Evolutionary conservation across 139 green algal species (phyloP).

Genomic region (Volvox africanus): DNA sequence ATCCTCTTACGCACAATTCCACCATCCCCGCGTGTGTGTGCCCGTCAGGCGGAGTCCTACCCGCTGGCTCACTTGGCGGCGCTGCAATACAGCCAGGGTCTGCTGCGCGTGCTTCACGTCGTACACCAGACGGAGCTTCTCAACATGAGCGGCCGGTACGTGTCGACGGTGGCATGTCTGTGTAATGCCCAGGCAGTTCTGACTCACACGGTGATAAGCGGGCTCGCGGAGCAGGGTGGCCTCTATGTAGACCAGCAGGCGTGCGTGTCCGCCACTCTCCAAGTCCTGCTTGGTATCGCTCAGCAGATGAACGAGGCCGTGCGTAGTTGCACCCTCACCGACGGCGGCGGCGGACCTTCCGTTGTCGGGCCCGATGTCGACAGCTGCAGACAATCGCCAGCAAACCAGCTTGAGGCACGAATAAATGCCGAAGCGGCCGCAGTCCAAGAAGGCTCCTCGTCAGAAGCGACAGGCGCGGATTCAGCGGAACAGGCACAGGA

Average conservation of each 20-base stretch:
- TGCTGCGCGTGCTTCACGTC: slow-evolving; percentile 30
- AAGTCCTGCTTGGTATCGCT: background rate
- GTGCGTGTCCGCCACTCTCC: background rate
- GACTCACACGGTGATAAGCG: background rate
- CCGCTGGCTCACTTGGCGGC: background rate
- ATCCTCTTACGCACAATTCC: no score
- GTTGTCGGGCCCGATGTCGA: background rate
- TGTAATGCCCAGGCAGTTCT: background rate
- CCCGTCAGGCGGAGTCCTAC: no score
- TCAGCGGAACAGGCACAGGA: background rate
- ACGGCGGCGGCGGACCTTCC: background rate
- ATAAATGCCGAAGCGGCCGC: no score
- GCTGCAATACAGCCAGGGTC: slow-evolving; percentile 29
- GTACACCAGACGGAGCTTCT: slow-evolving; percentile 5
- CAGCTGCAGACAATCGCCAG: background rate
- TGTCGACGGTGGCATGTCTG: background rate
- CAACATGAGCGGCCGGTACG: background rate
- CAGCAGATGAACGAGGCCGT: slow-evolving; percentile 17
- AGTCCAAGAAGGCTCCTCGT: no score
- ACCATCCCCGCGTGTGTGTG: no score
- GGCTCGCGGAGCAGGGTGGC: background rate
- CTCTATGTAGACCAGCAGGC: background rate
- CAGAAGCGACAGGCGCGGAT: no score
- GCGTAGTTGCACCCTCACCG: background rate
- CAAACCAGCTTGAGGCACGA: no score